These are phyloP conservation scores for Trametes polyzona DNA, from an alignment of 1,284 basidiomycete genomes.

Conservation along the genomic window DNA sequence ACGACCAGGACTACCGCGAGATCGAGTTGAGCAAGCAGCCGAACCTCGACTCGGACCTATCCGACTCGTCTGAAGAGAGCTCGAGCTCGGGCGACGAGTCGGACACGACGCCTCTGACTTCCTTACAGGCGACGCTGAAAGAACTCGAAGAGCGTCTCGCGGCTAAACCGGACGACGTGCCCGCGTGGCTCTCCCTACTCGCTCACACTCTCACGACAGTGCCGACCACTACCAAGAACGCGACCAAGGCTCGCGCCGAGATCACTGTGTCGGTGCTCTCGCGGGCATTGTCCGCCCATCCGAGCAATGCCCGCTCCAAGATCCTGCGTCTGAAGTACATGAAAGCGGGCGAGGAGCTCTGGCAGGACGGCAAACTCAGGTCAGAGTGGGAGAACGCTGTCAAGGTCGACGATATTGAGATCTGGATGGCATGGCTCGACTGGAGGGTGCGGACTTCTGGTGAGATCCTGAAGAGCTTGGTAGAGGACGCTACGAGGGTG, in stretches of 20 bases:
- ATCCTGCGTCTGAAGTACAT: constrained; percentile 65
- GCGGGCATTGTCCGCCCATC: constrained; percentile 63
- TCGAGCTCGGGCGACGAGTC: constrained; percentile 37
- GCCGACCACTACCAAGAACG: constrained; percentile 65
- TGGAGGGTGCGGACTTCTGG: constrained; percentile 60
- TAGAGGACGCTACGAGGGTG: constrained; percentile 51
- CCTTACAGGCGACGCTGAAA: constrained; percentile 62
- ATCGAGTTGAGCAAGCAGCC: constrained; percentile 43
- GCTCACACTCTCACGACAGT: constrained; percentile 61
- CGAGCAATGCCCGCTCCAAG: constrained; percentile 52
- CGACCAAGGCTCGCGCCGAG: constrained; percentile 65
- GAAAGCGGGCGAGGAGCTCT: constrained; percentile 72
- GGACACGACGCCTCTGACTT: constrained; percentile 44
- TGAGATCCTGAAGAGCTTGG: constrained; percentile 53
- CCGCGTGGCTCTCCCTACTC: constrained; percentile 70
- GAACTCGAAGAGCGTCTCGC: constrained; percentile 59
- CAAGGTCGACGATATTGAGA: constrained; percentile 48
- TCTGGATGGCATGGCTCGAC: constrained; percentile 79
- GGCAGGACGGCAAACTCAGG: constrained; percentile 55
- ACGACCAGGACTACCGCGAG: constrained; percentile 53
- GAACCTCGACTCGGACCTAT: constrained; percentile 48
- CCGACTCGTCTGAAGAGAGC: constrained; percentile 41
- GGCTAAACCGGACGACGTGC: constrained; percentile 52
- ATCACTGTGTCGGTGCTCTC: constrained; percentile 69
- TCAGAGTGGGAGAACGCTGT: constrained; percentile 78